phyloP scores from a whole-genome alignment of 306 rosid species.

The Glycine soja region DNA sequence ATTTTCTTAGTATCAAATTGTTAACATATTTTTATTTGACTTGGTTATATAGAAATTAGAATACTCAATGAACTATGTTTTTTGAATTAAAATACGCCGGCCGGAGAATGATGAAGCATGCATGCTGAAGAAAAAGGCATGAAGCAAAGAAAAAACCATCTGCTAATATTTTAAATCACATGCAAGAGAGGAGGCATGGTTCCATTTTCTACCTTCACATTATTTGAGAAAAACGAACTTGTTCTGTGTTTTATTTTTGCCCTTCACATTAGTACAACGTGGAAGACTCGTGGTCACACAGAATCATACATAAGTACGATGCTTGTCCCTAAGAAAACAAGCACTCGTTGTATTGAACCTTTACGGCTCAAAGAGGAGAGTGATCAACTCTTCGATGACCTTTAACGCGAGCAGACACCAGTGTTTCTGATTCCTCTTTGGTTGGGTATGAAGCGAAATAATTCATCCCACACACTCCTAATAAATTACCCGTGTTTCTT shows the following conservation, averaged over 20 bases:
- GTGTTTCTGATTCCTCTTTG: background rate
- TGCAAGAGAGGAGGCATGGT: background rate
- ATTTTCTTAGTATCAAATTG: no score
- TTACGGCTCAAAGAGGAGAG: background rate
- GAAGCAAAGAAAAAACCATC: background rate
- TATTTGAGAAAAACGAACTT: background rate
- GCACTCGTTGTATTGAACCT: background rate
- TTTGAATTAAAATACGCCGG: no score
- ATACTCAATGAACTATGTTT: no score
- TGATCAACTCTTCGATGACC: background rate
- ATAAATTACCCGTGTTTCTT: constrained; percentile 48
- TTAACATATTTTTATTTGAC: no score
- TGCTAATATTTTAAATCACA: background rate
- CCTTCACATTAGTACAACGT: background rate
- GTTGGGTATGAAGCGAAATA: background rate
- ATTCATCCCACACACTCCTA: background rate
- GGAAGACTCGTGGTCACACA: background rate
- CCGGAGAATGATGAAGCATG: no score
- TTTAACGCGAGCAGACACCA: background rate
- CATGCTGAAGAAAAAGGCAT: background rate
- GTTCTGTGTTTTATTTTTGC: background rate
- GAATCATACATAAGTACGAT: background rate
- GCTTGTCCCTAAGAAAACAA: background rate
- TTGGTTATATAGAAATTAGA: no score
- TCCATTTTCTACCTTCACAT: background rate